phyloP scores from a whole-genome alignment of 768 basidiomycete genomes.

The Phallus indusiatus region DNA sequence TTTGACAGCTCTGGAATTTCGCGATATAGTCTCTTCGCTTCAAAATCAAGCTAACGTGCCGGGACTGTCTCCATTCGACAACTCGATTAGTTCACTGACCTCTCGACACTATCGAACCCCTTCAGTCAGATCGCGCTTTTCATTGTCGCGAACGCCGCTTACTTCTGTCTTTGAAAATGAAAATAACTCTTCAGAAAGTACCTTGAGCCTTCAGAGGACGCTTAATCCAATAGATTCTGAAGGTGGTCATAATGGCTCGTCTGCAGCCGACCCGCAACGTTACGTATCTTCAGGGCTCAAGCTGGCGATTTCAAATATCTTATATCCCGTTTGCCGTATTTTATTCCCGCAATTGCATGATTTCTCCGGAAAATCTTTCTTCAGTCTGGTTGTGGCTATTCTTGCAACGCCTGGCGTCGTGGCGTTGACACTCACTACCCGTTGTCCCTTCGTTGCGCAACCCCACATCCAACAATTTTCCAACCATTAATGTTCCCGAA shows the following conservation, averaged over 20 bases:
- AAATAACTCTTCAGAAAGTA: slow-evolving; percentile 41
- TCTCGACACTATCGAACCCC: slow-evolving; percentile 63
- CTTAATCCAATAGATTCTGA: slow-evolving; percentile 36
- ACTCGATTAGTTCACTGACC: slow-evolving; percentile 57
- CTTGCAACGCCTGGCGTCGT: slow-evolving; percentile 80
- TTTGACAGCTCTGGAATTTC: slow-evolving; percentile 91
- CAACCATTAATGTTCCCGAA: slow-evolving; percentile 20
- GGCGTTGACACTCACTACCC: slow-evolving; percentile 70
- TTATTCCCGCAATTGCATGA: slow-evolving; percentile 81
- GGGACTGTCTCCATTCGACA: slow-evolving; percentile 57
- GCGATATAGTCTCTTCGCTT: slow-evolving; percentile 79
- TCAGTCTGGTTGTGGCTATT: slow-evolving; percentile 64
- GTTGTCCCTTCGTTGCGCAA: slow-evolving; percentile 60
- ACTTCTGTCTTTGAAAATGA: slow-evolving; percentile 17
- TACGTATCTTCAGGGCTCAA: slow-evolving; percentile 32
- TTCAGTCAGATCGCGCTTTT: slow-evolving; percentile 12
- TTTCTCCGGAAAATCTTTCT: slow-evolving; percentile 57
- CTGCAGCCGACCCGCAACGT: slow-evolving; percentile 17
- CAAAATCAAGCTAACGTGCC: slow-evolving; percentile 55
- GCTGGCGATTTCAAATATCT: slow-evolving; percentile 25
- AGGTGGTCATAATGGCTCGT: slow-evolving; percentile 36
- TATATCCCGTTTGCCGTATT: slow-evolving; percentile 42
- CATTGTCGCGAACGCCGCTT: background rate
- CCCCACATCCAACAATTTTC: slow-evolving; percentile 12
- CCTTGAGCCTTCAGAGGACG: slow-evolving; percentile 33